phyloP scores from a whole-genome alignment of 257 asterid genomes.

The Avicennia marina region DNA sequence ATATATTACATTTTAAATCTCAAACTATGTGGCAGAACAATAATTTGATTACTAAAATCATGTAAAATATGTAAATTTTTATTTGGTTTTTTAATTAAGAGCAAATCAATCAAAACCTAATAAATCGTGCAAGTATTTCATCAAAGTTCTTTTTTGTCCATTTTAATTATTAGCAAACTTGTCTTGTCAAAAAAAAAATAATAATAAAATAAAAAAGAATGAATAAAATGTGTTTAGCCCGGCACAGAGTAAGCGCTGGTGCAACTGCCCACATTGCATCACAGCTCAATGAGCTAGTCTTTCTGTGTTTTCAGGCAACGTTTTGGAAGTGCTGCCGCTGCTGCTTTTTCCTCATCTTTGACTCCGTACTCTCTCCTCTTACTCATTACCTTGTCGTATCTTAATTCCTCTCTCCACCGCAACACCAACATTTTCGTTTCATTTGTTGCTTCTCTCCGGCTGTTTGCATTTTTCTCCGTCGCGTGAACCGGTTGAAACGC shows the following conservation, averaged over 20 bases:
- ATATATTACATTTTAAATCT: no score
- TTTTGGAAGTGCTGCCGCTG: conserved; percentile 32
- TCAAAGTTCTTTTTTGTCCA: not conserved
- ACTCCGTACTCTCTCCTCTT: conserved; percentile 13
- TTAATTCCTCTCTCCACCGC: conserved; percentile 1
- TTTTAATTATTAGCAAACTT: not conserved
- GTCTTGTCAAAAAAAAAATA: not conserved
- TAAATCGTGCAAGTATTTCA: not conserved
- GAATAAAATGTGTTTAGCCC: not conserved
- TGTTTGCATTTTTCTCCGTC: not conserved
- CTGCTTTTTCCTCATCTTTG: conserved; percentile 38
- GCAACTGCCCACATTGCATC: conserved; percentile 25
- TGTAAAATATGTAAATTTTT: no score
- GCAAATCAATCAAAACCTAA: no score
- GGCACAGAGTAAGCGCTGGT: conserved; percentile 16
- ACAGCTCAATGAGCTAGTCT: conserved; percentile 20
- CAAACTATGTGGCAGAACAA: no score
- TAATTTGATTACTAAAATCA: no score
- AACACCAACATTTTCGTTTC: not conserved
- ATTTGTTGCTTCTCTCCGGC: not conserved
- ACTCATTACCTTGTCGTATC: no score
- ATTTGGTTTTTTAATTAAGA: no score
- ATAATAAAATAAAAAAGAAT: not conserved
- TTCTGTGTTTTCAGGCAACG: conserved; percentile 29
- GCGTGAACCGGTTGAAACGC: conserved; percentile 1